Evolutionary conservation across 2,329 filamentous ascomycete genomes (phyloP).

Genomic region (Alternaria longipes): DNA sequence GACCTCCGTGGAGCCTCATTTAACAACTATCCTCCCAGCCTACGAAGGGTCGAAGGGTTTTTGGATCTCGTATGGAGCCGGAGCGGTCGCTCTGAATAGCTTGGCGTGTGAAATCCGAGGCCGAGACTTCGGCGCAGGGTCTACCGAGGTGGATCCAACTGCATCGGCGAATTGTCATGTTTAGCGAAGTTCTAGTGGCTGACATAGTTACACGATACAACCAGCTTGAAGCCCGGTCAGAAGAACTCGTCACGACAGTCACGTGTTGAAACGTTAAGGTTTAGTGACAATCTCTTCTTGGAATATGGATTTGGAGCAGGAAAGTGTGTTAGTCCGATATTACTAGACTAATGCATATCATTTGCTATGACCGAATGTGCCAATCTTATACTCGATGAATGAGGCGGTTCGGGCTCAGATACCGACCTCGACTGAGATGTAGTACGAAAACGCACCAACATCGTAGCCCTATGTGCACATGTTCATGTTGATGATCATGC

Average conservation of each 20-base stretch:
- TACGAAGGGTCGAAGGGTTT: background rate
- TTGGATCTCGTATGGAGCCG: background rate
- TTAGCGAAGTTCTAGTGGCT: background rate
- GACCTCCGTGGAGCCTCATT: background rate
- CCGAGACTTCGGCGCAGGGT: background rate
- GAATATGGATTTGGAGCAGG: background rate
- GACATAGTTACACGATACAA: background rate
- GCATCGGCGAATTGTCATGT: background rate
- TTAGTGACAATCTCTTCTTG: background rate
- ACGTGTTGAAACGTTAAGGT: background rate
- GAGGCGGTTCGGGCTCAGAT: background rate
- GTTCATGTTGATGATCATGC: background rate
- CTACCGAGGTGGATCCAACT: slow-evolving; percentile 3
- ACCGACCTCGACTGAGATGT: background rate
- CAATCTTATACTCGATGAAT: background rate
- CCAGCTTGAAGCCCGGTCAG: background rate
- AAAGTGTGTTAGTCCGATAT: background rate
- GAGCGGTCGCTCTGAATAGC: background rate
- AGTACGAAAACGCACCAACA: background rate
- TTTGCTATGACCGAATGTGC: background rate
- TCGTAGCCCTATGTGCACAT: background rate
- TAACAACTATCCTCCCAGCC: background rate
- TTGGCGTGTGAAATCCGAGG: background rate
- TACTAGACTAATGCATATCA: background rate
- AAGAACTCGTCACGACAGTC: background rate